phyloP scores from a whole-genome alignment of 768 basidiomycete genomes.

The Calvatia gigantea region DNA sequence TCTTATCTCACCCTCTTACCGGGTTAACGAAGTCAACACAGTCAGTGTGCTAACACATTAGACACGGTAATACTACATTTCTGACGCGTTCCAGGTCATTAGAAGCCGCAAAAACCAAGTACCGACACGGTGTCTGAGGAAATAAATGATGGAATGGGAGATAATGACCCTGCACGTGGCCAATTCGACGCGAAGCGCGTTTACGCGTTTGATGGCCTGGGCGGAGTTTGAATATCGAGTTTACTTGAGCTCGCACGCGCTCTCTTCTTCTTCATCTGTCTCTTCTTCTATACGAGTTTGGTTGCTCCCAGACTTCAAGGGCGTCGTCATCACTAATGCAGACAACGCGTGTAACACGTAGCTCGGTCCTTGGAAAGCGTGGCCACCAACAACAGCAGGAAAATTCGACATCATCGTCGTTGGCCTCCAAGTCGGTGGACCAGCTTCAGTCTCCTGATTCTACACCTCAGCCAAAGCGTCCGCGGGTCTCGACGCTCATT shows the following conservation, averaged over 20 bases:
- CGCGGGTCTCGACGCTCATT: conserved; percentile 40
- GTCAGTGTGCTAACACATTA: neutral
- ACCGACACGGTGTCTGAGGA: neutral
- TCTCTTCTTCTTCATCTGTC: conserved; percentile 11
- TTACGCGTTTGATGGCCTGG: conserved; percentile 13
- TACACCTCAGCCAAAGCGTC: conserved; percentile 65
- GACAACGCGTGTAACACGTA: conserved; percentile 37
- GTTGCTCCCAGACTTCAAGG: conserved; percentile 8
- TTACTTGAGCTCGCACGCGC: conserved; percentile 10
- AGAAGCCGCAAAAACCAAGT: neutral
- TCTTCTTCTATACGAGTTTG: conserved; percentile 2
- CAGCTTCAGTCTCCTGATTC: conserved; percentile 57
- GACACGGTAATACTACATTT: neutral
- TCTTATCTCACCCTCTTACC: conserved; percentile 9
- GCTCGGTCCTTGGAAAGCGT: conserved; percentile 52
- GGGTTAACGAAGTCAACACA: neutral
- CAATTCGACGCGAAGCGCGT: conserved; percentile 10
- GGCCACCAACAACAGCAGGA: conserved; percentile 35
- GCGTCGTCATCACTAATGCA: conserved; percentile 29
- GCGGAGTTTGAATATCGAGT: conserved; percentile 8
- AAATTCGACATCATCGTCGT: conserved; percentile 21
- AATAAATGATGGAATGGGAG: neutral
- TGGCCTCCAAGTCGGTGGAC: conserved; percentile 28
- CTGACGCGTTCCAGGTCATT: neutral
- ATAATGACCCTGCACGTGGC: conserved; percentile 5